Percentiles rank a stretch among this genome's conserved stretches.
Conservation (phyloP, 352 stramenopile genomes). For the Globisporangium uncinulatum region DNA sequence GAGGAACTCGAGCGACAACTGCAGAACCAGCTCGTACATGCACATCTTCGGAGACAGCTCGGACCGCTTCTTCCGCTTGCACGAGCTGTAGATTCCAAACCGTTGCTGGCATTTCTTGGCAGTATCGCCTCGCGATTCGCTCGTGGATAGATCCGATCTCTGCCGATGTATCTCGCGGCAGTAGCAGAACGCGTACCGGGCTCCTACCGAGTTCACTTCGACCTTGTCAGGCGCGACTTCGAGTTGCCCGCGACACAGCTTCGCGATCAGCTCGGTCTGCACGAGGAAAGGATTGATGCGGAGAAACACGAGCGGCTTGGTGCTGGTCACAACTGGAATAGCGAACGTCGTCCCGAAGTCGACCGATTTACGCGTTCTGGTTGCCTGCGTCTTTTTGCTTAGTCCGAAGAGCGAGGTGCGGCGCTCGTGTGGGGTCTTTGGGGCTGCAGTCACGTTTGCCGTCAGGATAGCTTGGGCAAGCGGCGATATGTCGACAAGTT, state of each 20-base stretch:
- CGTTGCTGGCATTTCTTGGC: not conserved
- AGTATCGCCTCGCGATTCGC: not conserved
- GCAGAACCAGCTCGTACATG: slow-evolving; percentile 35
- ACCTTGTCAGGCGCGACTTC: slow-evolving; percentile 4
- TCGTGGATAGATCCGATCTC: not conserved
- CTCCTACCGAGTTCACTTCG: slow-evolving; percentile 10
- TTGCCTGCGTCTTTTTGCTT: slow-evolving; percentile 15
- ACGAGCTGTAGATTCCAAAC: slow-evolving; percentile 9
- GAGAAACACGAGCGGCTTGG: slow-evolving; percentile 14
- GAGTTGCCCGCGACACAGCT: slow-evolving; percentile 5
- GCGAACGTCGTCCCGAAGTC: slow-evolving; percentile 26
- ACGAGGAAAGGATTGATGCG: slow-evolving; percentile 13
- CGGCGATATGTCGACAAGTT: slow-evolving; percentile 1
- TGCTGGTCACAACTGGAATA: slow-evolving; percentile 10
- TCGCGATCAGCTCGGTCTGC: slow-evolving; percentile 8
- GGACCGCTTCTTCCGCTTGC: slow-evolving; percentile 12
- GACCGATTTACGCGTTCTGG: slow-evolving; percentile 17
- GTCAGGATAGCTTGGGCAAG: slow-evolving; percentile 7
- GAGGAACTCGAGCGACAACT: slow-evolving; percentile 36
- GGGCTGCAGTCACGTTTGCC: not conserved
- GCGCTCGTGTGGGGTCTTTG: slow-evolving; percentile 10
- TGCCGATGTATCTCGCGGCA: not conserved
- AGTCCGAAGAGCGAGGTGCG: slow-evolving; percentile 31
- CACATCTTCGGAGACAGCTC: slow-evolving; percentile 19
- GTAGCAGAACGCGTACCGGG: slow-evolving; percentile 13